Conservation (phyloP, 2,329 filamentous ascomycete species). For the Talaromyces piceae region DNA sequence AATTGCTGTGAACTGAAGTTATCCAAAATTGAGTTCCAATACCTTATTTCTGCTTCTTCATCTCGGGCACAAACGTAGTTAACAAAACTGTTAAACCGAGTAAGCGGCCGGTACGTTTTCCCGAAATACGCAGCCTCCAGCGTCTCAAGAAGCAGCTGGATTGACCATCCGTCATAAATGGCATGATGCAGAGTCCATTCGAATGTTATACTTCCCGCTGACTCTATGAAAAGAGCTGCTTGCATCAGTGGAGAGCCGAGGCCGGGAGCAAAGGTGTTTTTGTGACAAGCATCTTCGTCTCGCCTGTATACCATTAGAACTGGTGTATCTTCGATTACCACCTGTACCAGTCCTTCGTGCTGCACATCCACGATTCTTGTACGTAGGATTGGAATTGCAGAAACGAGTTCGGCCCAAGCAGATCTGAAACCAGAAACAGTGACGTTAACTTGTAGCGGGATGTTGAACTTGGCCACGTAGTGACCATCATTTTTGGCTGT, state of each 20-base stretch:
- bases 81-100: conserved; percentile 1
- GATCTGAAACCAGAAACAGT: neutral
- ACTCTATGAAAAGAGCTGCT: neutral
- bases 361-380: conserved; percentile 25
- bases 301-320: neutral
- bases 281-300: neutral
- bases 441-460: neutral
- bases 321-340: conserved; percentile 20
- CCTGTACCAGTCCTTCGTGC: conserved; percentile 29
- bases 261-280: neutral
- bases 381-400: neutral
- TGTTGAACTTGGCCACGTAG: conserved; percentile 1
- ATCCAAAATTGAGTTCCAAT: conserved; percentile 4
- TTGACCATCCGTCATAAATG: conserved; percentile 6
- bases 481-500: conserved; percentile 32
- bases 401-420: neutral
- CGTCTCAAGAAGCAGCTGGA: neutral
- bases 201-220: conserved; percentile 1
- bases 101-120: neutral
- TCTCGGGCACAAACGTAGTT: conserved; percentile 1
- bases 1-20: neutral
- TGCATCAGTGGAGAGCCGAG: neutral
- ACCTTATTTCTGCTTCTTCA: neutral
- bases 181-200: conserved; percentile 8
- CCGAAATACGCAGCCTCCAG: neutral